Conservation (phyloP, 257 asterid species). For the Coffea eugenioides region DNA sequence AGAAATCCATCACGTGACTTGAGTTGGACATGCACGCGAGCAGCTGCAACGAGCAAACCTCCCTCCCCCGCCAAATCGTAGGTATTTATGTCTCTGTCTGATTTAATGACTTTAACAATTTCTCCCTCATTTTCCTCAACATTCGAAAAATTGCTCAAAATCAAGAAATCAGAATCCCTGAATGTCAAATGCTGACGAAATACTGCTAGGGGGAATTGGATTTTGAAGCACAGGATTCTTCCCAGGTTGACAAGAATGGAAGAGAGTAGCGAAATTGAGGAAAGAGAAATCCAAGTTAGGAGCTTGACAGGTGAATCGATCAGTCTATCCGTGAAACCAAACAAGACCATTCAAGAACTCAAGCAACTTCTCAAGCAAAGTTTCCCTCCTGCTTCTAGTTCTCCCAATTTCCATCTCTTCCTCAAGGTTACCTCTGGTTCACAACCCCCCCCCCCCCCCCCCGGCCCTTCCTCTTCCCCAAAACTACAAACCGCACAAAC, state of each 20-base stretch:
- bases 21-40: slow-evolving; percentile 12
- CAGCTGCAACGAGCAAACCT: not conserved
- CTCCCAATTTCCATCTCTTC: slow-evolving; percentile 79
- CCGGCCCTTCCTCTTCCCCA: too few relatives aligned
- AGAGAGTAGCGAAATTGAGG: not conserved
- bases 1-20: not conserved
- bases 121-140: not conserved
- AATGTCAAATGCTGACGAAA: too few relatives aligned
- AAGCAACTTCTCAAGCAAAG: slow-evolving; percentile 51
- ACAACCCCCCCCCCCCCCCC: not conserved
- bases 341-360: slow-evolving; percentile 54
- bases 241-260: not conserved
- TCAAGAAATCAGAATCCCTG: not conserved
- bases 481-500: not conserved
- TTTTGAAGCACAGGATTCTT: not conserved
- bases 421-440: slow-evolving; percentile 44
- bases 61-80: slow-evolving; percentile 20
- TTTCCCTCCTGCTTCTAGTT: slow-evolving; percentile 58
- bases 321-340: slow-evolving; percentile 33
- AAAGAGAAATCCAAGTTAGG: slow-evolving; percentile 57
- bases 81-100: not conserved
- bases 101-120: not conserved
- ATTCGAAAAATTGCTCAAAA: not conserved
- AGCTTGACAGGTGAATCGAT: slow-evolving; percentile 73
- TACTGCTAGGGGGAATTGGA: not conserved